Evolutionary conservation across 306 rosid species (phyloP).

Genomic region (Oemleria cerasiformis): DNA sequence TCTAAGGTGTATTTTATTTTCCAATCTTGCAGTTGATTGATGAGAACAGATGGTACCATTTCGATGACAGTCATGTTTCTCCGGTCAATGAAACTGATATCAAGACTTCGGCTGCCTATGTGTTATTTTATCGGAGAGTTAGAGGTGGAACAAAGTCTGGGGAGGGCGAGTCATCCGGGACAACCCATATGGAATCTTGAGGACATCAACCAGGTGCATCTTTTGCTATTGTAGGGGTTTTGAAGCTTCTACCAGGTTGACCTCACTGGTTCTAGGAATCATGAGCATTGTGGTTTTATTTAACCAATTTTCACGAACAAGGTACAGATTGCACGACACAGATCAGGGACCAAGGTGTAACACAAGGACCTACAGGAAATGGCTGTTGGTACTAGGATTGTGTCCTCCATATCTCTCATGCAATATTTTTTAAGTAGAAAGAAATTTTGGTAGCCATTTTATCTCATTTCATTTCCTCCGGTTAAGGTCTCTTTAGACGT

Average conservation of each 20-base stretch:
- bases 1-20: neutral
- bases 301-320: neutral
- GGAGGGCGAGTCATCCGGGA: constrained; percentile 44
- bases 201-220: constrained; percentile 10
- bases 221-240: constrained; percentile 24
- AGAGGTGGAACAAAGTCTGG: constrained; percentile 26
- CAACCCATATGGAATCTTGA: constrained; percentile 33
- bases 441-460: constrained; percentile 15
- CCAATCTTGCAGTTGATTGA: constrained; percentile 68
- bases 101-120: constrained; percentile 84
- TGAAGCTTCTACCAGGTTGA: constrained; percentile 19
- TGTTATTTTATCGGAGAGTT: constrained; percentile 85
- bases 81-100: constrained; percentile 71
- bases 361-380: neutral
- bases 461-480: neutral
- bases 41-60: constrained; percentile 94
- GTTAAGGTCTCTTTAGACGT: neutral
- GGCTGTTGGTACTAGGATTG: neutral
- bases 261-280: constrained; percentile 18
- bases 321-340: neutral
- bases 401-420: neutral
- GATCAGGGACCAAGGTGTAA: neutral
- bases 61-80: constrained; percentile 83
- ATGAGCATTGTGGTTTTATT: neutral
- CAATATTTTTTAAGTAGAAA: neutral